phyloP scores from a whole-genome alignment of 2,329 filamentous ascomycete species.

The Orbilia ellipsospora region DNA sequence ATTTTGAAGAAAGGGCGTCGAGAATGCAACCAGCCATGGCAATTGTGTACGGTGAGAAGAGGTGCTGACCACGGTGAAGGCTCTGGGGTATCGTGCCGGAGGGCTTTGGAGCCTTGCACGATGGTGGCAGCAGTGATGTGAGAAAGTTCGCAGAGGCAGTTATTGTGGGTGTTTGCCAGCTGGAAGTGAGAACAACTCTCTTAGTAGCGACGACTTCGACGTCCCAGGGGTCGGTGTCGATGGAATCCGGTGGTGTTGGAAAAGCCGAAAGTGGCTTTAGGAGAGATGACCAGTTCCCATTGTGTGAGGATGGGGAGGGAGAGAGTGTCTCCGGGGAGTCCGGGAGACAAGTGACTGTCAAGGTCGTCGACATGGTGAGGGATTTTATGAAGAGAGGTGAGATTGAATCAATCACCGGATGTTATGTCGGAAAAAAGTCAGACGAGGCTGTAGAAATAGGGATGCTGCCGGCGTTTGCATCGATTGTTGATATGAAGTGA shows the following conservation, averaged over 20 bases:
- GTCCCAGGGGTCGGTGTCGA: constrained; percentile 42
- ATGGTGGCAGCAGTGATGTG: constrained; percentile 33
- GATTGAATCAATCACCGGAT: constrained; percentile 41
- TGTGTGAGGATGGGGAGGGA: constrained; percentile 41
- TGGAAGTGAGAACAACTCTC: not conserved
- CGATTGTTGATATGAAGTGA: constrained; percentile 31
- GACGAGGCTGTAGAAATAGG: constrained; percentile 20
- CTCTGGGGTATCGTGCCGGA: constrained; percentile 30
- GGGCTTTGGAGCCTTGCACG: constrained; percentile 34
- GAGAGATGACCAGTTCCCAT: constrained; percentile 48
- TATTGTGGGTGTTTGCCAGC: constrained; percentile 46
- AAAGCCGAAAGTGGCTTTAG: constrained; percentile 50
- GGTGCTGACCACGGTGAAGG: constrained; percentile 52
- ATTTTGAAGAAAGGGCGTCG: constrained; percentile 53
- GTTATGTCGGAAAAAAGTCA: constrained; percentile 18
- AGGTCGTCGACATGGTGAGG: constrained; percentile 40
- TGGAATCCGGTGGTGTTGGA: constrained; percentile 50
- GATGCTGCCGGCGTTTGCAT: constrained; percentile 41
- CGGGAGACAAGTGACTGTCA: constrained; percentile 45
- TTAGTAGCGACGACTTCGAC: constrained; percentile 11
- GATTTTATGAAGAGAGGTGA: constrained; percentile 9
- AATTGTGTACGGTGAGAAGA: constrained; percentile 46
- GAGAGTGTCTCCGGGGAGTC: constrained; percentile 48
- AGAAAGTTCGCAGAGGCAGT: constrained; percentile 39
- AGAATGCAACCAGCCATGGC: constrained; percentile 53